Percentiles rank a stretch among this genome's conserved stretches.
phyloP scores from a whole-genome alignment of 78 protist genomes.

The Dictyostelium firmibasis region DNA sequence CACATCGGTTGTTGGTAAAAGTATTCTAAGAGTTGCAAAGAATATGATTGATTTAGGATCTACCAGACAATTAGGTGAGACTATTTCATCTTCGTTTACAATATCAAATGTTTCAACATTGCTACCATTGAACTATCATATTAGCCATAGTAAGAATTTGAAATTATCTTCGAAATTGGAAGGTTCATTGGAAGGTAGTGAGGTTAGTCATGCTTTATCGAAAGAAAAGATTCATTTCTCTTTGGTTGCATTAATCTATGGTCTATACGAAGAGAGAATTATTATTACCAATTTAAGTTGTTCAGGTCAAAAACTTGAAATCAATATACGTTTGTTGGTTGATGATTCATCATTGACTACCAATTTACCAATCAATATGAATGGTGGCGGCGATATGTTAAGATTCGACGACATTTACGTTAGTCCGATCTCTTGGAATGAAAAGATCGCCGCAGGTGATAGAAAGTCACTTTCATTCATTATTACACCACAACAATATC shows the following conservation, averaged over 20 bases:
- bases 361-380: conserved; percentile 45
- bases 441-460: not conserved
- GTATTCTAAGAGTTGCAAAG: conserved; percentile 40
- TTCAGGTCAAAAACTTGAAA: conserved; percentile 56
- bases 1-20: conserved; percentile 66
- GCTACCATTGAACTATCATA: conserved; percentile 33
- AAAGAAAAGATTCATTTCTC: conserved; percentile 50
- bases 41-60: conserved; percentile 70
- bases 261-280: conserved; percentile 62
- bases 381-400: conserved; percentile 45
- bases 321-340: conserved; percentile 45
- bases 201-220: conserved; percentile 21
- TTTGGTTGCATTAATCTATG: conserved; percentile 13
- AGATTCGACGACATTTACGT: conserved; percentile 63
- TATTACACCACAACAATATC: conserved; percentile 21
- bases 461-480: not conserved
- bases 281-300: conserved; percentile 35
- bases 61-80: conserved; percentile 52
- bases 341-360: conserved; percentile 68
- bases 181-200: conserved; percentile 72
- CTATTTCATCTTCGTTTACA: conserved; percentile 14
- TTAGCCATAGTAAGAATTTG: conserved; percentile 29
- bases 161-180: not conserved
- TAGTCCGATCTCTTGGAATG: not conserved
- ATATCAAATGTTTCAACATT: conserved; percentile 55